phyloP scores from a whole-genome alignment of 2,329 filamentous ascomycete genomes.

The Ascochyta koolunga region DNA sequence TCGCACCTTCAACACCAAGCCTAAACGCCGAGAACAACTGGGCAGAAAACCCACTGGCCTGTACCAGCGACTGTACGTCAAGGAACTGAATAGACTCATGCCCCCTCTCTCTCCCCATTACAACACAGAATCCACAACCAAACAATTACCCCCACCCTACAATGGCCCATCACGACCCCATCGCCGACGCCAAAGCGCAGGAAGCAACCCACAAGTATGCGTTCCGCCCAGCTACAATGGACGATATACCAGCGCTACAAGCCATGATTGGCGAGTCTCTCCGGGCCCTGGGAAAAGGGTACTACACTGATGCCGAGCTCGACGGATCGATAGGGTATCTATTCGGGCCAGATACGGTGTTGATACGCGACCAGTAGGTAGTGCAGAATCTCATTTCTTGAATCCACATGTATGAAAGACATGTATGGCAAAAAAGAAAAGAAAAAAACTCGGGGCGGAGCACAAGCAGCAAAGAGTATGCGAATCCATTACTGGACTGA shows the following conservation, averaged over 20 bases:
- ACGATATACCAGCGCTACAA: slow-evolving; percentile 40
- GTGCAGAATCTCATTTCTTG: neutral
- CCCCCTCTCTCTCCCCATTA: no score
- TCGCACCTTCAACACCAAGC: slow-evolving; percentile 8
- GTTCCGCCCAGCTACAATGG: slow-evolving; percentile 36
- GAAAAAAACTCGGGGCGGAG: no score
- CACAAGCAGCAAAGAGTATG: neutral
- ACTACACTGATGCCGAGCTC: slow-evolving; percentile 43
- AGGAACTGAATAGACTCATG: no score
- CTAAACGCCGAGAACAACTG: neutral
- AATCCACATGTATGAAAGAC: neutral
- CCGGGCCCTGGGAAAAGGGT: slow-evolving; percentile 31
- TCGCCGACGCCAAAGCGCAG: slow-evolving; percentile 39
- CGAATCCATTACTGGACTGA: neutral
- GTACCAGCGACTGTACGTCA: no score
- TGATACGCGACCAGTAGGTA: slow-evolving; percentile 38
- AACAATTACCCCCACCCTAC: no score
- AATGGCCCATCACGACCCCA: slow-evolving; percentile 28
- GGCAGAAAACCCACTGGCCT: no score
- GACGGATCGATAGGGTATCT: slow-evolving; percentile 46
- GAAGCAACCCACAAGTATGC: slow-evolving; percentile 40
- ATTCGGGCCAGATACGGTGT: slow-evolving; percentile 44
- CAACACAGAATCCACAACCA: no score
- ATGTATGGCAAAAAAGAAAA: neutral
- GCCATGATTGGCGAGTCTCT: slow-evolving; percentile 39